Percentiles rank a stretch among this genome's conserved stretches.
phyloP scores from a whole-genome alignment of 2,329 filamentous ascomycete genomes.

The Herpotrichia juniperi region DNA sequence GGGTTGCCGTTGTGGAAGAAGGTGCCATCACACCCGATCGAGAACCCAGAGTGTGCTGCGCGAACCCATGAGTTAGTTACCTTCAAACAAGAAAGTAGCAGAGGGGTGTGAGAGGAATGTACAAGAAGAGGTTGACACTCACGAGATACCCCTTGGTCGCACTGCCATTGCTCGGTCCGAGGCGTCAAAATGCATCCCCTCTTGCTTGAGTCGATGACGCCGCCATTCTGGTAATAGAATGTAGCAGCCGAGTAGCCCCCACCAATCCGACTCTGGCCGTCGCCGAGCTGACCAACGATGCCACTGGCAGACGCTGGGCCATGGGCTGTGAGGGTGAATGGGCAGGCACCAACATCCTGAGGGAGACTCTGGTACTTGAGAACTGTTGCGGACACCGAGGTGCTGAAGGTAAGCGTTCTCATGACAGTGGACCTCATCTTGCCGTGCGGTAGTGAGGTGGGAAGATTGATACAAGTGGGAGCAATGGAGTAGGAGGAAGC shows the following conservation, averaged over 20 bases:
- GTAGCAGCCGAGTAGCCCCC: constrained; percentile 52
- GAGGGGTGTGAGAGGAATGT: neutral
- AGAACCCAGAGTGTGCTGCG: constrained; percentile 59
- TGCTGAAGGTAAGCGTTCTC: constrained; percentile 21
- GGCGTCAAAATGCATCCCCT: constrained; percentile 69
- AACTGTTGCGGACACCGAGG: constrained; percentile 17
- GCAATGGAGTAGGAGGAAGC: constrained; percentile 2
- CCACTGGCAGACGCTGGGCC: constrained; percentile 48
- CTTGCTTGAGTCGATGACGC: constrained; percentile 57
- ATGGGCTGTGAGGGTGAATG: constrained; percentile 15
- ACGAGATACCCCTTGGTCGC: constrained; percentile 59
- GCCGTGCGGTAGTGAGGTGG: constrained; percentile 3
- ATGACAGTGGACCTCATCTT: constrained; percentile 26
- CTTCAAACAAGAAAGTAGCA: constrained; percentile 3
- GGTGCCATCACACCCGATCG: constrained; percentile 58
- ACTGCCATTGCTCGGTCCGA: constrained; percentile 66
- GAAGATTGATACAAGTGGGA: neutral
- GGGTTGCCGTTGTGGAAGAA: constrained; percentile 59
- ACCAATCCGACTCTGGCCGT: constrained; percentile 68
- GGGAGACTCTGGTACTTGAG: too few relatives aligned
- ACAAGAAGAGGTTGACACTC: constrained; percentile 11
- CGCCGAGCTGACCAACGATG: constrained; percentile 63
- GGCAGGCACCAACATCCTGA: too few relatives aligned
- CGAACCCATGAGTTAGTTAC: neutral
- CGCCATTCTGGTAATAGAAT: constrained; percentile 54